Evolutionary conservation across 163 green algal species (phyloP).

Genomic region (Scenedesmus sp.): DNA sequence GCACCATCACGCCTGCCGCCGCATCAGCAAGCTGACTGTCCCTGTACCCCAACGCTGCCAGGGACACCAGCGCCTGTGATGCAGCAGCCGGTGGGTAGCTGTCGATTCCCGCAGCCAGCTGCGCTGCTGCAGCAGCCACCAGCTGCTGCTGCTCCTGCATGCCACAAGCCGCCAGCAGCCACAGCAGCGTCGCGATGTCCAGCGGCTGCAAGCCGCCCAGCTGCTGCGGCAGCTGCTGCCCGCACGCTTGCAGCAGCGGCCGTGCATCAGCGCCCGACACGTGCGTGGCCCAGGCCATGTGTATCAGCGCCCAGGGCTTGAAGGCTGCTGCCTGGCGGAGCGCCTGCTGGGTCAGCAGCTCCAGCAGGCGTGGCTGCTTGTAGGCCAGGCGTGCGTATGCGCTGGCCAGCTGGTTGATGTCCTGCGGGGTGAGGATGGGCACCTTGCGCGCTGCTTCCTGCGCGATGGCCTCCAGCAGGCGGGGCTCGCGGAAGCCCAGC

Average conservation of each 20-base stretch:
- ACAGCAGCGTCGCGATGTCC: conserved; percentile 34
- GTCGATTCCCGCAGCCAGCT: not conserved
- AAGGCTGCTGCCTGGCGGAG: not conserved
- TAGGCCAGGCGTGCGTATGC: conserved; percentile 19
- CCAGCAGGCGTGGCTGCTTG: not conserved
- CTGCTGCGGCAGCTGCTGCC: not conserved
- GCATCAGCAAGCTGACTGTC: not conserved
- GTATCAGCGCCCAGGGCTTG: conserved; percentile 30
- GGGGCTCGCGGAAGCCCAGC: conserved; percentile 16
- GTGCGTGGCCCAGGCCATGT: conserved; percentile 38
- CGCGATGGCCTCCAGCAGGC: conserved; percentile 40
- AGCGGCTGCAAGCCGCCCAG: not conserved
- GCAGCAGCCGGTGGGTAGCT: conserved; percentile 25
- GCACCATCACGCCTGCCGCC: not conserved
- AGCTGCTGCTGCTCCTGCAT: conserved; percentile 1
- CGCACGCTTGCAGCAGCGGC: not conserved
- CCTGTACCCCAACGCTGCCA: not conserved
- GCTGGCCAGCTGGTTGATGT: conserved; percentile 37
- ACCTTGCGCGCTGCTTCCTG: conserved; percentile 9
- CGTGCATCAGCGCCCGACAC: not conserved
- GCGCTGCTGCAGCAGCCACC: not conserved
- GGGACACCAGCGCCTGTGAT: conserved; percentile 4
- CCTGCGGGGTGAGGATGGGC: conserved; percentile 34
- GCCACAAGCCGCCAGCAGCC: conserved; percentile 29
- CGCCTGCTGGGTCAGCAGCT: conserved; percentile 12